Evolutionary conservation across 352 stramenopile species (phyloP).

Genomic region (Phytophthora pinifolia): DNA sequence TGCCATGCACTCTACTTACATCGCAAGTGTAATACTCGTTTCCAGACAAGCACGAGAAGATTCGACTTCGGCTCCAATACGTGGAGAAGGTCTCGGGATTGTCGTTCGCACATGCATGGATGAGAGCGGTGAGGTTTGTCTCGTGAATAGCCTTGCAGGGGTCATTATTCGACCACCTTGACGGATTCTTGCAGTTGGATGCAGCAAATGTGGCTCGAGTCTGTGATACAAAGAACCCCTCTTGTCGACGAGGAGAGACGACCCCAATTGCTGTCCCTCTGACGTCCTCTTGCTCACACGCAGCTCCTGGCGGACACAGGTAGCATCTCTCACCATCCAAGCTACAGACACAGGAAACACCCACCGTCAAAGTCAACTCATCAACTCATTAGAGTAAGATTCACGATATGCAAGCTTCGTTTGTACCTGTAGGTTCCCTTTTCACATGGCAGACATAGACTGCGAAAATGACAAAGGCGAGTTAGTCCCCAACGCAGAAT

Average conservation of each 20-base stretch:
- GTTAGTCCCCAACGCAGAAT: constrained; percentile 3
- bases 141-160: constrained; percentile 44
- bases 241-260: constrained; percentile 33
- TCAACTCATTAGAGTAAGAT: neutral
- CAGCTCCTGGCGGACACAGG: constrained; percentile 58
- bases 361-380: neutral
- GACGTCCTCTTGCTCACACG: constrained; percentile 42
- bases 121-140: constrained; percentile 32
- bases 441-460: constrained; percentile 51
- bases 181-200: constrained; percentile 38
- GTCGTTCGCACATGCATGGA: constrained; percentile 44
- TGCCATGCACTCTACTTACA: constrained; percentile 27
- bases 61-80: constrained; percentile 54
- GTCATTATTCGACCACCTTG: constrained; percentile 43
- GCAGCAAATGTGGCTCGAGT: constrained; percentile 41
- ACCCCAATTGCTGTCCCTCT: constrained; percentile 40
- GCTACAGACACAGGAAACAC: constrained; percentile 28
- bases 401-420: neutral
- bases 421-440: constrained; percentile 69
- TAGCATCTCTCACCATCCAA: no score
- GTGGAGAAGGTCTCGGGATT: constrained; percentile 34
- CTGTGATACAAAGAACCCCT: constrained; percentile 53
- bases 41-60: constrained; percentile 61
- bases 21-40: constrained; percentile 67
- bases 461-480: constrained; percentile 22